phyloP scores from a whole-genome alignment of 2,329 filamentous ascomycete species.

The Diaporthe batatas region DNA sequence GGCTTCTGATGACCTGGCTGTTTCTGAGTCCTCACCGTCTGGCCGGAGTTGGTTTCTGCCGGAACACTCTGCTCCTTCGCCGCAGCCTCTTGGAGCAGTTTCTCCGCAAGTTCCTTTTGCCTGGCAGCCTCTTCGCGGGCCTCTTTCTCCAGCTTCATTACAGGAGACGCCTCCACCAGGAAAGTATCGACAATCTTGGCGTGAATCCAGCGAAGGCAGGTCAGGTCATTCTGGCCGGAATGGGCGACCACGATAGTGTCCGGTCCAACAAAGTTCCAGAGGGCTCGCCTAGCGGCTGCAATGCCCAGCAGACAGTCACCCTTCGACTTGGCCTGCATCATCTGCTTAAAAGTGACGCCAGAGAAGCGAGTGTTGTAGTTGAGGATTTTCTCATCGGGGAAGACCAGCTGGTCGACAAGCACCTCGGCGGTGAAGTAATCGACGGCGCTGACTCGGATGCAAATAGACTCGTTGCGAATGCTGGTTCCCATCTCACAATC shows the following conservation, averaged over 20 bases:
- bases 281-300: conserved; percentile 55
- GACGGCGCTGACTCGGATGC: conserved; percentile 65
- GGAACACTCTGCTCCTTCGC: not conserved
- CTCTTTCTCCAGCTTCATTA: conserved; percentile 43
- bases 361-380: conserved; percentile 66
- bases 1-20: not conserved
- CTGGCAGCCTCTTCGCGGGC: conserved; percentile 40
- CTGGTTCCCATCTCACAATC: conserved; percentile 70
- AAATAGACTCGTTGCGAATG: conserved; percentile 58
- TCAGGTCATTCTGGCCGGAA: conserved; percentile 57
- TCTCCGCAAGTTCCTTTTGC: conserved; percentile 1
- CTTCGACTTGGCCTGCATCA: conserved; percentile 53
- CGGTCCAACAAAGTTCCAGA: conserved; percentile 60
- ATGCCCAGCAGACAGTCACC: conserved; percentile 56
- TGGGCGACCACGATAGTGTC: conserved; percentile 65
- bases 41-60: too few relatives aligned
- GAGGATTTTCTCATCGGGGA: conserved; percentile 58
- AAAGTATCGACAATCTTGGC: conserved; percentile 59
- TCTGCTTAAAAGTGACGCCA: conserved; percentile 58
- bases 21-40: not conserved
- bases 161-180: conserved; percentile 48
- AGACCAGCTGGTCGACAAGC: conserved; percentile 65
- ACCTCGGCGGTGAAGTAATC: conserved; percentile 64
- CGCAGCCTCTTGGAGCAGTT: not conserved
- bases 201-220: conserved; percentile 63